Evolutionary conservation across 2,329 filamentous ascomycete species (phyloP), one percentile per base, ranked within the genome.

Genomic region (Exophiala oligosperma): DNA sequence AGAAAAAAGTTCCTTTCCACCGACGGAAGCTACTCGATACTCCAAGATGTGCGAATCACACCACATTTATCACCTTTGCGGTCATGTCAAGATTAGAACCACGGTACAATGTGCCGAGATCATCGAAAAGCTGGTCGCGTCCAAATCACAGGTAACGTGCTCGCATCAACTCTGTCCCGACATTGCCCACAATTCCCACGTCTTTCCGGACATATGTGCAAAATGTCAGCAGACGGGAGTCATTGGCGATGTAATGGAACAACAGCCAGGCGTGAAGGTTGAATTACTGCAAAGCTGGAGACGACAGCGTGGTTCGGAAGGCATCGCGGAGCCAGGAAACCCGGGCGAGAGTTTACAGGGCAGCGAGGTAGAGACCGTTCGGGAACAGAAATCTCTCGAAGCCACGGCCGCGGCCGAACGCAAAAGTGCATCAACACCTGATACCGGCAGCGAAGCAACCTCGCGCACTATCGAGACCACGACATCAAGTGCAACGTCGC

Each of bases 31-130:
- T 11, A 43, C 17, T 2, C 40, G n/a, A 47, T 47, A 21, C 5
- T n/a, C 32, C 26, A 32, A 52, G 12, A 65, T 65, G 63, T 64
- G 64, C 49, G 52, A 62, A 41, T 55, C 52, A 21, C 57, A 63
- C 40, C 60, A 44, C 5, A 61, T 63, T 35, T 53, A 63, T 38
- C 43, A 61, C 37, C 44, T 66, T 48, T 66, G 64, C 50, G 64
- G 64, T 11, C 64, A 66, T 51, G 52, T 56, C 55, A 59, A 59
- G 26, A 40, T 62, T 48, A 64, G 55, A 38, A 63, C 57, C 32
- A 46, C 64, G 28, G 51, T 63, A 9, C 61, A 63, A 29, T 63
- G 61, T 38, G 54, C 61, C 40, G 49, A 63, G 29, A 54, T 56
- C 7, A 54, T 58, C 24, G 61, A 63, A n/a, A 52, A 53, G 35